Evolutionary conservation across 2,329 filamentous ascomycete genomes (phyloP).

Genomic region (Trichoderma sp.): DNA sequence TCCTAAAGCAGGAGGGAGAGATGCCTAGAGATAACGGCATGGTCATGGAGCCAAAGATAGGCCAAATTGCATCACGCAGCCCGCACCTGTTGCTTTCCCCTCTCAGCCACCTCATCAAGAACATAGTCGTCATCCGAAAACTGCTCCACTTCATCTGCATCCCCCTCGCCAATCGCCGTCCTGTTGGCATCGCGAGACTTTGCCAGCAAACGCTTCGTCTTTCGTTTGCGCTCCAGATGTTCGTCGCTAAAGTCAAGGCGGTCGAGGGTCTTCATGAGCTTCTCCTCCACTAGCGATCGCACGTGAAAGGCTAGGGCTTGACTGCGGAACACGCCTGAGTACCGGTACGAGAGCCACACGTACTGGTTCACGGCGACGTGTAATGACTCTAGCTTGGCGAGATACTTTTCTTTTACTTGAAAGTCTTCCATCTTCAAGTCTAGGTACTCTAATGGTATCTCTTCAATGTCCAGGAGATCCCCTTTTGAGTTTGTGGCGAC

Average conservation of each 20-base stretch:
- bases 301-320: conserved; percentile 74
- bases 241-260: conserved; percentile 50
- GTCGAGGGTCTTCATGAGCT: conserved; percentile 52
- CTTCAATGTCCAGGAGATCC: conserved; percentile 66
- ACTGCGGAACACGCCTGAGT: conserved; percentile 73
- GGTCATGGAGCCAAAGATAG: not conserved
- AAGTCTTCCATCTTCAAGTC: conserved; percentile 54
- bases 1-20: not conserved
- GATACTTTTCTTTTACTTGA: conserved; percentile 49
- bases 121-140: conserved; percentile 24
- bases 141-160: conserved; percentile 21
- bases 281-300: conserved; percentile 72
- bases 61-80: not conserved
- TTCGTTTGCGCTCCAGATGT: conserved; percentile 30
- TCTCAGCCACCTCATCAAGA: conserved; percentile 12
- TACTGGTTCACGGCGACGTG: conserved; percentile 84
- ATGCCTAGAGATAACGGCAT: not conserved
- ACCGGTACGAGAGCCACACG: conserved; percentile 90
- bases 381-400: conserved; percentile 69
- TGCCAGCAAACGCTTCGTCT: conserved; percentile 25
- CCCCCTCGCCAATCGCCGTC: conserved; percentile 20
- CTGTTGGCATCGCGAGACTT: conserved; percentile 18
- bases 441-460: conserved; percentile 70
- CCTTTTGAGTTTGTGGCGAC: conserved; percentile 67
- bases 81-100: not conserved